phyloP scores from a whole-genome alignment of 2,329 filamentous ascomycete species.

The Penicillium sp. region DNA sequence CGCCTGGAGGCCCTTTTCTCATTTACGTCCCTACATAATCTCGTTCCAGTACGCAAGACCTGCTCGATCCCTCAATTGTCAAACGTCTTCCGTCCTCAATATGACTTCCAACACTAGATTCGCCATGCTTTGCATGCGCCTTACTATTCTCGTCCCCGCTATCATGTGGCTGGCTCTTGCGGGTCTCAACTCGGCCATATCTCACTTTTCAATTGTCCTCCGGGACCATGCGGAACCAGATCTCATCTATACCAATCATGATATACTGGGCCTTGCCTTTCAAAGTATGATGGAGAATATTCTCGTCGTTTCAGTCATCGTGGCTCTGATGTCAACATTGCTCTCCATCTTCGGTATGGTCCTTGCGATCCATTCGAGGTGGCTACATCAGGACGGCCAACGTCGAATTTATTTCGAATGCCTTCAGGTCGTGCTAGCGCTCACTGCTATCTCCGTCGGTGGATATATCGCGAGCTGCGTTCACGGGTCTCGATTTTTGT shows the following conservation, averaged over 20 bases:
- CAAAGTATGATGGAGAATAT: conserved; percentile 3
- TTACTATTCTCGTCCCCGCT: conserved; percentile 2
- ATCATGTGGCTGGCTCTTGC: conserved; percentile 5
- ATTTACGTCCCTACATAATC: too few relatives aligned
- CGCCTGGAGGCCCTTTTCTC: too few relatives aligned
- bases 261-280: conserved; percentile 3
- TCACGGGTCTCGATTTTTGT: conserved; percentile 6
- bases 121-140: conserved; percentile 1
- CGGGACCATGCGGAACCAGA: conserved; percentile 1
- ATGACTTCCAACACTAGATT: not conserved
- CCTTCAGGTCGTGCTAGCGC: conserved; percentile 1
- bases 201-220: not conserved
- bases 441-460: conserved; percentile 2
- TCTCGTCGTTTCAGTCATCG: conserved; percentile 2
- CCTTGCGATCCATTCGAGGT: not conserved
- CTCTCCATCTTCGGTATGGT: conserved; percentile 4
- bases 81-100: not conserved
- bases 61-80: not conserved
- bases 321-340: conserved; percentile 2
- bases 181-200: not conserved
- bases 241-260: not conserved
- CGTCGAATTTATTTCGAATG: conserved; percentile 3
- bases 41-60: not conserved
- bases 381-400: conserved; percentile 1
- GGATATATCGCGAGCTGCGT: conserved; percentile 6